Evolutionary conservation across 2,329 filamentous ascomycete genomes (phyloP).

Genomic region (Fusarium pseudonygamai): DNA sequence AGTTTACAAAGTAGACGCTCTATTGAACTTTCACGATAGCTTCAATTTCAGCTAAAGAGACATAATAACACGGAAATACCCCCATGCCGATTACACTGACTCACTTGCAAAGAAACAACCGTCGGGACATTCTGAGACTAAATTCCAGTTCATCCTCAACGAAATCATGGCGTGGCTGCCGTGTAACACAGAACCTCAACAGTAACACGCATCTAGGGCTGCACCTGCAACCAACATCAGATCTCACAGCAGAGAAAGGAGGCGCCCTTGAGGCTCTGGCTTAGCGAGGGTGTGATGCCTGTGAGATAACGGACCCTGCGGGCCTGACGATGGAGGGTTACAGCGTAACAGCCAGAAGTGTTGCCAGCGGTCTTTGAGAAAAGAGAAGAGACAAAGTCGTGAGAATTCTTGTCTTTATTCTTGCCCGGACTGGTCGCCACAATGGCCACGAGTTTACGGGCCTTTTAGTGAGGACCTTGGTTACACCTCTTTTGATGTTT

Average conservation of each 20-base stretch:
- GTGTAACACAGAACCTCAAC: slow-evolving; percentile 24
- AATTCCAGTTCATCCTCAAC: slow-evolving; percentile 20
- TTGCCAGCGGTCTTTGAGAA: background rate
- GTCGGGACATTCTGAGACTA: background rate
- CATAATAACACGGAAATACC: background rate
- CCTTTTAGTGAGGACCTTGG: background rate
- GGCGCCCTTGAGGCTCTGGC: slow-evolving; percentile 30
- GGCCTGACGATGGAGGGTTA: slow-evolving; percentile 26
- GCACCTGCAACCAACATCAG: slow-evolving; percentile 26
- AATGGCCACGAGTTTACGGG: slow-evolving; percentile 9
- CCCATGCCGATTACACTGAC: background rate
- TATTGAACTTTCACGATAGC: slow-evolving; percentile 16
- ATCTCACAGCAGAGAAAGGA: slow-evolving; percentile 25
- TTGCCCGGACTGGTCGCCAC: slow-evolving; percentile 14
- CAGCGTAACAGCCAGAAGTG: slow-evolving; percentile 1
- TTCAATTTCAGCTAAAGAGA: slow-evolving; percentile 1
- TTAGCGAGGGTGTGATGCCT: slow-evolving; percentile 33
- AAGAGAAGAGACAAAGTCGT: background rate
- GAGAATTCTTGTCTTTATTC: slow-evolving; percentile 4
- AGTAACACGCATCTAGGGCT: slow-evolving; percentile 11
- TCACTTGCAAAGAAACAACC: background rate
- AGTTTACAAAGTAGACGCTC: background rate
- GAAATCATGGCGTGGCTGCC: slow-evolving; percentile 11
- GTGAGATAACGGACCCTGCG: slow-evolving; percentile 25
- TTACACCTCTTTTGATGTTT: slow-evolving; percentile 24